phyloP scores from a whole-genome alignment of 345 rosid species.

The Zanthoxylum bungeanum region DNA sequence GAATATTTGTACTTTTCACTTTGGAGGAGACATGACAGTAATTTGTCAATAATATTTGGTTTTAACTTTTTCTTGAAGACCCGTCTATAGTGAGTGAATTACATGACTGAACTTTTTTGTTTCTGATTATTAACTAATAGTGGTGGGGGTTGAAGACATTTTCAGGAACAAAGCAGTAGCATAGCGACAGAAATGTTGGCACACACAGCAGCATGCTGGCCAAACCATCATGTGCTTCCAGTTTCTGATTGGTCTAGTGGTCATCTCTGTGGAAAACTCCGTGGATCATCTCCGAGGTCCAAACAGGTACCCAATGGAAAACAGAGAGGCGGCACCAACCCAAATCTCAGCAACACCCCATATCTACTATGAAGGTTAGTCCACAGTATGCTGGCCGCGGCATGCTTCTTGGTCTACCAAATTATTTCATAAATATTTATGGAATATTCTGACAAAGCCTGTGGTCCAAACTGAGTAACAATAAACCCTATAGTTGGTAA shows the following conservation, averaged over 20 bases:
- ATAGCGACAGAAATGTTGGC: conserved; percentile 57
- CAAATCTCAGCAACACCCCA: conserved; percentile 50
- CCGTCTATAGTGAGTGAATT: not conserved
- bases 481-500: conserved; percentile 75
- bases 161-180: conserved; percentile 52
- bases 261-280: conserved; percentile 72
- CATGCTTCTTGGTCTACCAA: conserved; percentile 51
- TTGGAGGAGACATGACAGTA: not conserved
- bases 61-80: not conserved
- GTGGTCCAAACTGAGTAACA: conserved; percentile 69
- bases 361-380: conserved; percentile 72
- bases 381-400: conserved; percentile 54
- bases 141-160: not conserved
- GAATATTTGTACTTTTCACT: too few species aligned
- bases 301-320: conserved; percentile 58
- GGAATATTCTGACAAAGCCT: conserved; percentile 55
- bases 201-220: conserved; percentile 42
- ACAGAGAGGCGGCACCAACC: conserved; percentile 48
- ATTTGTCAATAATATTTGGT: not conserved
- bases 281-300: conserved; percentile 70
- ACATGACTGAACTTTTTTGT: not conserved
- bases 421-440: conserved; percentile 60
- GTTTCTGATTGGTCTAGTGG: conserved; percentile 34
- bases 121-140: not conserved
- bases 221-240: conserved; percentile 39